Percentiles rank a stretch among this genome's conserved stretches.
Evolutionary conservation across 1,284 basidiomycete species (phyloP).

Genomic region (Fomitopsis pinicola): DNA sequence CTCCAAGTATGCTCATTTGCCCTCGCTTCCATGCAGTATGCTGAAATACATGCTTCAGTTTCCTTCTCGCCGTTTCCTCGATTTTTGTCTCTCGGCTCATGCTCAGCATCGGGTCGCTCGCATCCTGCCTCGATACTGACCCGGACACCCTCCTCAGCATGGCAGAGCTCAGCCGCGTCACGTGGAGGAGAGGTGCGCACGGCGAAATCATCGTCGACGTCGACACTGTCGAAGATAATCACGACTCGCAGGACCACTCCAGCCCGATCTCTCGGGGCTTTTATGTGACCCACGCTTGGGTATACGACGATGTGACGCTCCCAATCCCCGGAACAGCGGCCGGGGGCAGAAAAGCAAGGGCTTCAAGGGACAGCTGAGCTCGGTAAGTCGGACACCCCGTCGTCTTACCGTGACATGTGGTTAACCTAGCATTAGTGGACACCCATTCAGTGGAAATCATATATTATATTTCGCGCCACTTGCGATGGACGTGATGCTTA

Average conservation of each 20-base stretch:
- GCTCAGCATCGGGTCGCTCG: constrained; percentile 20
- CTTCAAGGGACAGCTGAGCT: too few relatives aligned
- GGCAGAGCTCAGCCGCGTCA: constrained; percentile 19
- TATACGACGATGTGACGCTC: neutral
- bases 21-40: neutral
- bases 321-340: neutral
- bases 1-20: neutral
- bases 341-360: too few relatives aligned
- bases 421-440: too few relatives aligned
- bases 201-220: constrained; percentile 39
- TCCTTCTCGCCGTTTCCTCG: constrained; percentile 12
- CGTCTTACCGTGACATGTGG: too few relatives aligned
- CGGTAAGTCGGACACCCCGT: neutral
- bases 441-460: too few relatives aligned
- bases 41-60: neutral
- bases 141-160: constrained; percentile 19
- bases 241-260: neutral
- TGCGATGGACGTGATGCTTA: too few relatives aligned
- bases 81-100: constrained; percentile 21
- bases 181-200: constrained; percentile 32
- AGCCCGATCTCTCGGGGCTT: neutral
- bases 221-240: neutral
- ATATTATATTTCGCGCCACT: too few relatives aligned
- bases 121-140: constrained; percentile 15
- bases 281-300: neutral